phyloP scores from a whole-genome alignment of 1,139 yeast species.

The Zygosaccharomyces sapae region DNA sequence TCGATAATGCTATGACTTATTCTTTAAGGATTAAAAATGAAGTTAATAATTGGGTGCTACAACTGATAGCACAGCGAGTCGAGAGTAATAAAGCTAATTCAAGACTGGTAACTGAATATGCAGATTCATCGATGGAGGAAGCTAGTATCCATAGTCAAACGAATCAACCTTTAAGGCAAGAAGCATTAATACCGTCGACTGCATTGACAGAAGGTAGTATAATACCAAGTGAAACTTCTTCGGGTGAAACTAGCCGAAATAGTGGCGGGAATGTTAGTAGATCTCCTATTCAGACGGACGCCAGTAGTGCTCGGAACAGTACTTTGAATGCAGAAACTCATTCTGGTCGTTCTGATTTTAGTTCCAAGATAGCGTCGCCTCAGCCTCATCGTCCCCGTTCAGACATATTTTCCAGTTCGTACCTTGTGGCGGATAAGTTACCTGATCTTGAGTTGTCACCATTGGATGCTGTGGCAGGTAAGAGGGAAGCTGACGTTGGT shows the following conservation, averaged over 20 bases:
- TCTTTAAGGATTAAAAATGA: constrained; percentile 78
- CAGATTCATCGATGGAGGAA: neutral
- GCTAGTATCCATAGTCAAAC: neutral
- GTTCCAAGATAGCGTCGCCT: constrained; percentile 12
- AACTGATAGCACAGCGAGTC: constrained; percentile 63
- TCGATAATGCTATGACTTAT: constrained; percentile 72
- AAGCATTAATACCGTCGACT: constrained; percentile 3
- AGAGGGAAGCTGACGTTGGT: constrained; percentile 3
- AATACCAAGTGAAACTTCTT: neutral
- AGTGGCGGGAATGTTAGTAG: neutral
- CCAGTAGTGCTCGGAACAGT: neutral
- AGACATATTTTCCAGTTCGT: constrained; percentile 42
- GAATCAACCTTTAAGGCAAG: neutral
- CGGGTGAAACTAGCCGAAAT: neutral
- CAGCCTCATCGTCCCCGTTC: constrained; percentile 29
- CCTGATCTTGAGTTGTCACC: constrained; percentile 12
- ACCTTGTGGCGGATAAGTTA: constrained; percentile 37
- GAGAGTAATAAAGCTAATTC: constrained; percentile 39
- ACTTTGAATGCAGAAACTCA: neutral
- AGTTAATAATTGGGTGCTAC: constrained; percentile 67
- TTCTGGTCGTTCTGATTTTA: constrained; percentile 1
- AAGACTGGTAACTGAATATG: constrained; percentile 4
- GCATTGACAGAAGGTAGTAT: constrained; percentile 1
- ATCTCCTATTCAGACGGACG: neutral
- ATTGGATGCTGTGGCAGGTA: neutral